Base-by-base conservation (phyloP, 345 rosid genomes). In the Orychophragmus violaceus region DNA sequence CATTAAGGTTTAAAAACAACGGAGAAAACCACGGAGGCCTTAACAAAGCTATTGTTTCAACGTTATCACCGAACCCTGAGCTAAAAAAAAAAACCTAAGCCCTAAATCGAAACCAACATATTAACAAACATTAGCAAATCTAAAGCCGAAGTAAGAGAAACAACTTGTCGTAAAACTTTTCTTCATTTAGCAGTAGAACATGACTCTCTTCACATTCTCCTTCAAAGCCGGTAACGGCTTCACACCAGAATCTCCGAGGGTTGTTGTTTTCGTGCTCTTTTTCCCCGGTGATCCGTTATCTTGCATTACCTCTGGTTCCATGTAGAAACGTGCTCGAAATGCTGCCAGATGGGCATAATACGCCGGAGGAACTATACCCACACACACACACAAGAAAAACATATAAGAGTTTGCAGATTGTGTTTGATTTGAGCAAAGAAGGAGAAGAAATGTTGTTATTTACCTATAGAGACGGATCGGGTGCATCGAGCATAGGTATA, bases 401-500 rank as follows among this genome's bases (percentile, higher is more conserved):
- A 9, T 41, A 1, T 17, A n/a, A n/a, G 1, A 17, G 0, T 36
- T 13, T 7, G 27, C 4, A 12, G 9, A 52, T 9, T 8, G 14
- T 4, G 0, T 51, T 8, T 24, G 5, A 3, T 22, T 18, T 6
- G 7, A 4, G 10, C 11, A 8, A 22, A 11, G 29, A 48, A 44
- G n/a, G 32, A 23, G 12, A n/a, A 28, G 27, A 17, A 18, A 6
- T 0, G 32, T 29, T 37, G 19, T 39, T 61, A 24, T 81, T 77
- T 80, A 94, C 99, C 99, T 17, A 94, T 84, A 12, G 99, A 94
- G 23, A 94, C 96, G 0, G 99, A 94, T 2, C 99, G 81, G 0
- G 99, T 94, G 82, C 99, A 94, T 74, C 99, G 85, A 3, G 99
- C 99, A 10, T 94, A 94, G 5, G 99, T 94, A 69, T 94, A 94